A percentile compares a stretch with the other conserved stretches of the same genome.
These are phyloP conservation scores for Euryodendron excelsum DNA, from an alignment of 148 eudicot species.

Conservation along the genomic window DNA sequence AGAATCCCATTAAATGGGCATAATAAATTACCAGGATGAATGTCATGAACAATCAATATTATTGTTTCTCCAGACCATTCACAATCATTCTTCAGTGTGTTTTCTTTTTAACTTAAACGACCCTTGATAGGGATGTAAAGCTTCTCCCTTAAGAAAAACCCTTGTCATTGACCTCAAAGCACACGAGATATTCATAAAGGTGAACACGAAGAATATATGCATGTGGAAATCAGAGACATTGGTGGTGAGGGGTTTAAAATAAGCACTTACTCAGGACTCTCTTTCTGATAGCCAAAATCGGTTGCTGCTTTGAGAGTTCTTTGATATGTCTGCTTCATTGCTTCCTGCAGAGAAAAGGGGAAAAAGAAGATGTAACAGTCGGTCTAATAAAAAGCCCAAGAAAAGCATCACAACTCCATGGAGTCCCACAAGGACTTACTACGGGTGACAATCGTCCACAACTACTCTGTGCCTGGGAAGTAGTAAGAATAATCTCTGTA, in stretches of 20 bases:
- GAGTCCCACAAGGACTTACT: neutral
- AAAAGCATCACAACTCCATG: neutral
- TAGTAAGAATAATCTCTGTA: neutral
- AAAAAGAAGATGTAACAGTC: neutral
- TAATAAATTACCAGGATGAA: too few relatives aligned
- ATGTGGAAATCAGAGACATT: neutral
- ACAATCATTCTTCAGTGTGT: neutral
- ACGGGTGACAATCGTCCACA: neutral
- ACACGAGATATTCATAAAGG: neutral
- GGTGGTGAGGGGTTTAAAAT: neutral
- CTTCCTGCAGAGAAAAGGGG: slow-evolving; percentile 56
- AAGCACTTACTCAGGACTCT: slow-evolving; percentile 88
- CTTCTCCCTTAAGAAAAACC: neutral
- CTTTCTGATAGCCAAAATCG: slow-evolving; percentile 93
- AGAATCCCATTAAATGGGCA: too few relatives aligned
- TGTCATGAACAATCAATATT: too few relatives aligned
- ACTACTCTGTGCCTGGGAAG: neutral
- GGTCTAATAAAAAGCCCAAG: neutral
- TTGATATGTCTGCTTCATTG: slow-evolving; percentile 92
- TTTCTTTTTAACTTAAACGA: neutral
- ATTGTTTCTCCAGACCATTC: too few relatives aligned
- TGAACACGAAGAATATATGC: neutral
- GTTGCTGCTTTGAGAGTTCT: slow-evolving; percentile 79
- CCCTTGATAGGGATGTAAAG: neutral
- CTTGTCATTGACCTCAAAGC: slow-evolving; percentile 2